Base-by-base conservation (phyloP, 257 asterid genomes). In the Cynanchum wilfordii region DNA sequence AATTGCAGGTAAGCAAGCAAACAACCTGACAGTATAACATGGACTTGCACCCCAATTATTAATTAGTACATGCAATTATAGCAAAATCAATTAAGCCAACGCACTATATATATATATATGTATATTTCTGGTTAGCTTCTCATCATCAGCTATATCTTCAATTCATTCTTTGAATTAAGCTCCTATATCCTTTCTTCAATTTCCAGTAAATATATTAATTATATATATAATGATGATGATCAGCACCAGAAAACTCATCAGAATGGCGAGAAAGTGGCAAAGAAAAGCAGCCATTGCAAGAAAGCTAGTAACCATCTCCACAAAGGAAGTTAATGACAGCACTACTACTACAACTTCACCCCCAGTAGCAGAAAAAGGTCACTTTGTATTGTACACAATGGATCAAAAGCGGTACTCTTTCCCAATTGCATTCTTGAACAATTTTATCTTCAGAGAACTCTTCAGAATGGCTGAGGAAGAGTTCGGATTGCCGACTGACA, bases 391-490 rank as follows among this genome's bases (percentile, higher is more conserved):
- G 19, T 82, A 80, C 52, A 73, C 86, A 24, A n/a, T 22, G 25
- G 85, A 85, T 63, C 44, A 78, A 62, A 65, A 69, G 20, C 72
- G 83, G 58, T 85, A 76, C 44, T 65, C 79, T 0, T 52, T 83
- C 65, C 87, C 83, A 0, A 58, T 85, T 11, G 8, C 57, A 44
- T 76, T 78, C 22, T 84, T 85, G 13, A 70, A 71, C 76, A 69
- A 74, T 0, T 52, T 1, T 10, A 40, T 60, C 20, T 71, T 80
- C 44, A 66, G 69, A 67, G 78, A 82, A 20, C 72, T 82, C 4
- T 56, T 80, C 0, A 68, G 69, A 42, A 85, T 78, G 72, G 69
- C 82, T 0, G 81, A 78, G 71, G 81, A 82, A 57, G 83, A 75
- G 60, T 82, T 62, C 27, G 81, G 79, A 2, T 47, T 74, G 38